phyloP scores from a whole-genome alignment of 1,139 yeast species.

The Kodamaea derodonti region DNA sequence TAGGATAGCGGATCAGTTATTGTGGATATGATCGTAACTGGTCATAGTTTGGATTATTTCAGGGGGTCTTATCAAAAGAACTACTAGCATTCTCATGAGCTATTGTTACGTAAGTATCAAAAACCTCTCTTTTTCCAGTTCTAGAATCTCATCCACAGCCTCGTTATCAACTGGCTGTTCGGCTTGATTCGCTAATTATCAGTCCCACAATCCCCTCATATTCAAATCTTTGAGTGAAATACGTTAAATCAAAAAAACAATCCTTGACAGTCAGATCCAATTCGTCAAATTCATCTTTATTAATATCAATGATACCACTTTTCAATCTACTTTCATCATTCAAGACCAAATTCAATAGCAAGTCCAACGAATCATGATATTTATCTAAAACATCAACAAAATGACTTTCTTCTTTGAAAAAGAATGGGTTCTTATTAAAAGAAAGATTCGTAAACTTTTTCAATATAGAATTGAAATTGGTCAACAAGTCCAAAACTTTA shows the following conservation, averaged over 20 bases:
- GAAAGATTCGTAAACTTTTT: not conserved
- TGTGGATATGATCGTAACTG: no score
- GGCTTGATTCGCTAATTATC: no score
- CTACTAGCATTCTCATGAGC: no score
- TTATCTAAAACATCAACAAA: conserved; percentile 11
- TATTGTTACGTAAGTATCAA: no score
- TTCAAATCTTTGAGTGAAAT: conserved; percentile 13
- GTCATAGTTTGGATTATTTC: no score
- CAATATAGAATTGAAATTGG: conserved; percentile 2
- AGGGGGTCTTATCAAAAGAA: no score
- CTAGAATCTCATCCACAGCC: no score
- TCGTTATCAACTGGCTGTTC: no score
- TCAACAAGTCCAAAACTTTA: conserved; percentile 4
- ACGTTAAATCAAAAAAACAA: conserved; percentile 14
- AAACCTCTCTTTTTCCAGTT: no score
- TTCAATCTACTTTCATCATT: conserved; percentile 3
- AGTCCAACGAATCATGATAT: conserved; percentile 8
- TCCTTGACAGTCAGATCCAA: conserved; percentile 13
- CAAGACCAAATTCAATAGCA: conserved; percentile 5
- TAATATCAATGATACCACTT: conserved; percentile 6
- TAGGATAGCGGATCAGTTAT: no score
- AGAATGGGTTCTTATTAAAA: conserved; percentile 4
- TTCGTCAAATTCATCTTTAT: conserved; percentile 12
- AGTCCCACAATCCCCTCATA: conserved; percentile 10
- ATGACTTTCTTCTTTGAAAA: conserved; percentile 15